phyloP scores from a whole-genome alignment of 2,329 filamentous ascomycete species.

The Aspergillus piperis region DNA sequence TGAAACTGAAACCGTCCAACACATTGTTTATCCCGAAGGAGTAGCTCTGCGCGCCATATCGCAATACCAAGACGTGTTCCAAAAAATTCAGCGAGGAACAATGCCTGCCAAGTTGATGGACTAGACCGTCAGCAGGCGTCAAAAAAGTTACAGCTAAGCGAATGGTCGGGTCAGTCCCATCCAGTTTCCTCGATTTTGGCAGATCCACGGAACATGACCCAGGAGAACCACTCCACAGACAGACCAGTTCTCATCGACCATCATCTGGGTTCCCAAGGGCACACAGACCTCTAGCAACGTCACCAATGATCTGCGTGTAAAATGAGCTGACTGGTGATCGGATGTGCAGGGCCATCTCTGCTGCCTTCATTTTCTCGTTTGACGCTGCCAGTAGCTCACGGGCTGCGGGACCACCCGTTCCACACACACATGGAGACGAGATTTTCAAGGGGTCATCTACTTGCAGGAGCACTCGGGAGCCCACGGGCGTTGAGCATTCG shows the following conservation, averaged over 20 bases:
- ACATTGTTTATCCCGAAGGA: not conserved
- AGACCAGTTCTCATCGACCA: not conserved
- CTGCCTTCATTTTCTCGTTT: not conserved
- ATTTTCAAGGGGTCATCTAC: conserved; percentile 6
- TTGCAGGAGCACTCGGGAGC: not conserved
- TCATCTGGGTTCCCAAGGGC: not conserved
- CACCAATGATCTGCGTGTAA: conserved; percentile 6
- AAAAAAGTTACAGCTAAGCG: not conserved
- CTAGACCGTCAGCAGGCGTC: not conserved
- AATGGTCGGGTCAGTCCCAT: not conserved
- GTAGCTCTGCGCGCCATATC: not conserved
- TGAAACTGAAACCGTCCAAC: not conserved
- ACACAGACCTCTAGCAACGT: conserved; percentile 1
- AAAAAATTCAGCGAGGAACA: not conserved
- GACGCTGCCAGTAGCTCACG: conserved; percentile 6
- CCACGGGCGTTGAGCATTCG: not conserved
- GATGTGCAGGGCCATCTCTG: conserved; percentile 1
- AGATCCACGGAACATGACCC: conserved; percentile 1
- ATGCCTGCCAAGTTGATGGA: not conserved
- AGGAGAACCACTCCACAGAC: not conserved
- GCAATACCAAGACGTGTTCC: not conserved
- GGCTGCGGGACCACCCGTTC: conserved; percentile 9
- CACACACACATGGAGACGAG: conserved; percentile 6
- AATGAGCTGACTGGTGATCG: conserved; percentile 8
- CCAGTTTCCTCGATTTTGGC: not conserved